These are phyloP conservation scores for Carpinus viminea DNA, from an alignment of 306 rosid genomes.

Conservation along the genomic window DNA sequence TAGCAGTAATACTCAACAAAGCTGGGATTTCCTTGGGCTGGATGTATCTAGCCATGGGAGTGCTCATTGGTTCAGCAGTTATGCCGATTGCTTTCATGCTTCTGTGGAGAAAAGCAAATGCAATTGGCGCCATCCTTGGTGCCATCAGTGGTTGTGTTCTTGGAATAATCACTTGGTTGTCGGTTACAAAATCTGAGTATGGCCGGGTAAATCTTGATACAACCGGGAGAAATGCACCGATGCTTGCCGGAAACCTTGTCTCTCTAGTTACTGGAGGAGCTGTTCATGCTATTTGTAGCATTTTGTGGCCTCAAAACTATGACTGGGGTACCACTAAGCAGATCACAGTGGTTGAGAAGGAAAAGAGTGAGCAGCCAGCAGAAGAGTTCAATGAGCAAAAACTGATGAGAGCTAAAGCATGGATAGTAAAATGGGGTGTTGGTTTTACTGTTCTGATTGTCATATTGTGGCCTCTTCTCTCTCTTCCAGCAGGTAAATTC, in stretches of 20 bases:
- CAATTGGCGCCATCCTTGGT: slow-evolving; percentile 82
- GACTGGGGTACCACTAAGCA: slow-evolving; percentile 82
- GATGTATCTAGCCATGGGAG: slow-evolving; percentile 98
- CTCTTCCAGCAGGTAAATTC: slow-evolving; percentile 78
- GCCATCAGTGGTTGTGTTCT: slow-evolving; percentile 67
- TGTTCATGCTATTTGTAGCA: slow-evolving; percentile 63
- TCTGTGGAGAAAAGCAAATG: slow-evolving; percentile 83
- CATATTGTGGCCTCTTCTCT: slow-evolving; percentile 80
- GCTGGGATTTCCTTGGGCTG: slow-evolving; percentile 86
- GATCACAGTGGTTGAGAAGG: slow-evolving; percentile 84
- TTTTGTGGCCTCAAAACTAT: slow-evolving; percentile 80
- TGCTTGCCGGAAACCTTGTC: slow-evolving; percentile 93
- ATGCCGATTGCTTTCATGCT: slow-evolving; percentile 92
- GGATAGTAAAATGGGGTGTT: slow-evolving; percentile 88
- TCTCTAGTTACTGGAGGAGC: slow-evolving; percentile 72
- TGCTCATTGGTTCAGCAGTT: slow-evolving; percentile 89
- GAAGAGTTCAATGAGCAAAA: slow-evolving; percentile 83
- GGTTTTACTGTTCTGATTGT: slow-evolving; percentile 76
- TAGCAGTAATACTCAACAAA: slow-evolving; percentile 80
- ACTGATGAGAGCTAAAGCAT: slow-evolving; percentile 54
- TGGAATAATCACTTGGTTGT: slow-evolving; percentile 77
- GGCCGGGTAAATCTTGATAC: slow-evolving; percentile 72
- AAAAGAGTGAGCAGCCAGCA: slow-evolving; percentile 50
- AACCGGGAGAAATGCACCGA: slow-evolving; percentile 87
- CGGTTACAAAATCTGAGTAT: slow-evolving; percentile 63